Evolutionary conservation across 768 basidiomycete genomes (phyloP).

Genomic region (Cyathus striatus): DNA sequence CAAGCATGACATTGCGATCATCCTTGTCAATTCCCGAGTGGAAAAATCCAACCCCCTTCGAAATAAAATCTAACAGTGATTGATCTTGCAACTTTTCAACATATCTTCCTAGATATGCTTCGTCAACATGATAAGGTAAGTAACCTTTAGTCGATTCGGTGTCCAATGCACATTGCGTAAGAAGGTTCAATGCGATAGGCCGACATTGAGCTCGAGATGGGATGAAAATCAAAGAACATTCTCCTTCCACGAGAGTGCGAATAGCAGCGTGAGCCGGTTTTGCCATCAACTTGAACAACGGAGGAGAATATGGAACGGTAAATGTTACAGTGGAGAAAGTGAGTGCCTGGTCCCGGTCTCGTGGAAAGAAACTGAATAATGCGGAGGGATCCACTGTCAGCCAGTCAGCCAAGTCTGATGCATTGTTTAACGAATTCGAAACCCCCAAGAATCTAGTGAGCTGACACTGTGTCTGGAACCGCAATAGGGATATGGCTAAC

Average conservation of each 20-base stretch:
- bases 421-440: conserved; percentile 74
- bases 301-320: conserved; percentile 79
- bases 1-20: conserved; percentile 71
- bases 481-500: conserved; percentile 68
- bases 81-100: conserved; percentile 56
- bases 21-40: conserved; percentile 62
- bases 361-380: conserved; percentile 75
- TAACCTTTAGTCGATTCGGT: conserved; percentile 67
- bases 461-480: conserved; percentile 54
- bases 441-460: conserved; percentile 75
- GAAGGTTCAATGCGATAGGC: conserved; percentile 71
- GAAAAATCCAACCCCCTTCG: conserved; percentile 86
- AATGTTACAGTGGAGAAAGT: conserved; percentile 68
- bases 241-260: conserved; percentile 32
- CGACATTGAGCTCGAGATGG: conserved; percentile 79
- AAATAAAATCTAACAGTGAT: conserved; percentile 63
- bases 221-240: conserved; percentile 77
- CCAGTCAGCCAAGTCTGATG: conserved; percentile 80
- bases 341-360: conserved; percentile 78
- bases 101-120: conserved; percentile 55
- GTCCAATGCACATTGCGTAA: conserved; percentile 82
- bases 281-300: conserved; percentile 87
- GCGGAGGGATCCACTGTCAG: conserved; percentile 60
- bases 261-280: conserved; percentile 86
- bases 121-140: conserved; percentile 42